Base-by-base conservation (phyloP, 148 eudicot species). In the Agrostemma githago region DNA sequence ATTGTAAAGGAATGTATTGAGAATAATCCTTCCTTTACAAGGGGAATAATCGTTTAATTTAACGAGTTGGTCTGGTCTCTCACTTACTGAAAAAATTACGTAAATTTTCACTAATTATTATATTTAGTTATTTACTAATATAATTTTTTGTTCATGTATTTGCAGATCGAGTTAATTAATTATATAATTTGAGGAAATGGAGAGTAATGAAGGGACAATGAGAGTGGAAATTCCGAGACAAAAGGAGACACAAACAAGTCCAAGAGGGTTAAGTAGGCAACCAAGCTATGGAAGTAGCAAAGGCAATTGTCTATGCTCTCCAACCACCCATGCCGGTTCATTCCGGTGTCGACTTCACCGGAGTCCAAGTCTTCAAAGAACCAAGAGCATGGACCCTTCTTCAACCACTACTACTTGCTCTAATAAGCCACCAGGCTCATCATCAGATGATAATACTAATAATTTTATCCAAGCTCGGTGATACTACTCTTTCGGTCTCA, bases 311-410 rank as follows among this genome's bases (percentile, higher is more conserved):
- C 81, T 89, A 2, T 89, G 93, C 74, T 89, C 93, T 43, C 93
- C 90, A 3, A 89, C 93, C 19, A 87, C 90, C 20, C 93, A 89
- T 46, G 86, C 80, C 8, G 90, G 93, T 21, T 89, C 93, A 16
- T 89, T 89, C 76, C 60, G 93, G 17, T 89, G 93, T 74, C 77
- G 93, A 48, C 90, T 89, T 15, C 93, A 89, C 74, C 83, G 90
- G 4, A 56, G 76, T 5, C 90, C 89, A 26, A 79, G 79, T 79
- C 86, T 89, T 38, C 89, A 81, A 42, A 71, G 93, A 44, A 82
- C 84, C 34, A 89, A 78, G 46, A 89, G 93, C 79, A 80, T 83
- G 10, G 85, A 80, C 6, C 72, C 65, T 46, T 21, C 77, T 15
- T 26, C 34, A 26, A 26, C 34, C 34, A 37, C 56, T 67, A 51